phyloP scores from a whole-genome alignment of 371 early-diverging fungal species.

The Syncephalastrum sp. region DNA sequence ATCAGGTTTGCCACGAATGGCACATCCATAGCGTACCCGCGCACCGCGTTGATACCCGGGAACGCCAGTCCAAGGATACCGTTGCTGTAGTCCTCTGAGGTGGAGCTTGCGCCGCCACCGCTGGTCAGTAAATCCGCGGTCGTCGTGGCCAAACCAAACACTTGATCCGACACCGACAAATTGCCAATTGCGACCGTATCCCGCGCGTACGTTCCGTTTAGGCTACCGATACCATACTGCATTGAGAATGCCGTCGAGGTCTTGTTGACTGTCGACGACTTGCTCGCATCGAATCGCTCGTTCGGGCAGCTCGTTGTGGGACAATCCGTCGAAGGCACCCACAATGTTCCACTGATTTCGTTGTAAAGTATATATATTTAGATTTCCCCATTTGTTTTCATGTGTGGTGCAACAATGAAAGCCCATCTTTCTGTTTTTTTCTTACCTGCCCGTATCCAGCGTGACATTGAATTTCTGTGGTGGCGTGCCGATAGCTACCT shows the following conservation, averaged over 20 bases:
- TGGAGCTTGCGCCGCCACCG: neutral
- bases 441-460: conserved; percentile 43
- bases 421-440: neutral
- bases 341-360: conserved; percentile 16
- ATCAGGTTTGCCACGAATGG: conserved; percentile 30
- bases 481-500: conserved; percentile 36
- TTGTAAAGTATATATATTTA: conserved; percentile 4
- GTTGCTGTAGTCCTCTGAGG: conserved; percentile 13
- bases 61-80: conserved; percentile 47
- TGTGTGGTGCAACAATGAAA: neutral
- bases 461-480: conserved; percentile 31
- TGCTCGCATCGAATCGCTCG: conserved; percentile 21
- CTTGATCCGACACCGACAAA: conserved; percentile 17
- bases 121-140: conserved; percentile 15
- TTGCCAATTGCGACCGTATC: conserved; percentile 29
- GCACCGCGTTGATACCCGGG: conserved; percentile 18
- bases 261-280: conserved; percentile 26
- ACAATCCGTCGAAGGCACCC: conserved; percentile 39
- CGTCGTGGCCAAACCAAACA: conserved; percentile 29
- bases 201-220: conserved; percentile 31
- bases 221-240: conserved; percentile 40
- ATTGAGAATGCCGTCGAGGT: conserved; percentile 22
- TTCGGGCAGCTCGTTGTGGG: conserved; percentile 22
- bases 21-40: conserved; percentile 15
- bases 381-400: neutral